Evolutionary conservation across 805 yeast species (phyloP).

Genomic region (Ogataea nitratoaversa): DNA sequence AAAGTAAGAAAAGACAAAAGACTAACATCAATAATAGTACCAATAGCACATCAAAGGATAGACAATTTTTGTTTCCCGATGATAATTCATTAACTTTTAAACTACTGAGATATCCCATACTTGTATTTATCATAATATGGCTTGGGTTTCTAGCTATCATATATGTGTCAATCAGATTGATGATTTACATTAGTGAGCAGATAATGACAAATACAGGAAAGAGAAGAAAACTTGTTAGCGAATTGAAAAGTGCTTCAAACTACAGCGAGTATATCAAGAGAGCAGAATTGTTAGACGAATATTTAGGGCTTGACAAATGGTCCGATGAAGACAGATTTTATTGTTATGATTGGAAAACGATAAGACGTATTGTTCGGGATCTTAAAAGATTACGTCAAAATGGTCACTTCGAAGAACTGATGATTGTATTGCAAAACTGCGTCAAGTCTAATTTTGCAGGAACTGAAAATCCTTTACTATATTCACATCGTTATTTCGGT

Average conservation of each 20-base stretch:
- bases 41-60: neutral
- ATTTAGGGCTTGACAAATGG: constrained; percentile 62
- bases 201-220: constrained; percentile 58
- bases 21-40: neutral
- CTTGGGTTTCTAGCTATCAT: constrained; percentile 41
- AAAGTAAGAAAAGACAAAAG: constrained; percentile 4
- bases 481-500: constrained; percentile 73
- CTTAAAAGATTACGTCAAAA: constrained; percentile 33
- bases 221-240: constrained; percentile 43
- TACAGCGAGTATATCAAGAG: constrained; percentile 61
- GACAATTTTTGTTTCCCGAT: constrained; percentile 9
- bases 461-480: constrained; percentile 64
- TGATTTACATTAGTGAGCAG: constrained; percentile 61
- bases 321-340: constrained; percentile 53
- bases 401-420: constrained; percentile 40
- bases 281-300: constrained; percentile 55
- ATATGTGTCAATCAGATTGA: constrained; percentile 51
- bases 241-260: constrained; percentile 43
- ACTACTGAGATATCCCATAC: constrained; percentile 63
- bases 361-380: constrained; percentile 43
- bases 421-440: constrained; percentile 59
- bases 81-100: constrained; percentile 33
- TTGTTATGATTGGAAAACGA: constrained; percentile 64
- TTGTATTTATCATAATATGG: constrained; percentile 52
- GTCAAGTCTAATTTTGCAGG: constrained; percentile 75